Conservation (phyloP, 305 asterid species). For the Fraxinus baroniana region DNA sequence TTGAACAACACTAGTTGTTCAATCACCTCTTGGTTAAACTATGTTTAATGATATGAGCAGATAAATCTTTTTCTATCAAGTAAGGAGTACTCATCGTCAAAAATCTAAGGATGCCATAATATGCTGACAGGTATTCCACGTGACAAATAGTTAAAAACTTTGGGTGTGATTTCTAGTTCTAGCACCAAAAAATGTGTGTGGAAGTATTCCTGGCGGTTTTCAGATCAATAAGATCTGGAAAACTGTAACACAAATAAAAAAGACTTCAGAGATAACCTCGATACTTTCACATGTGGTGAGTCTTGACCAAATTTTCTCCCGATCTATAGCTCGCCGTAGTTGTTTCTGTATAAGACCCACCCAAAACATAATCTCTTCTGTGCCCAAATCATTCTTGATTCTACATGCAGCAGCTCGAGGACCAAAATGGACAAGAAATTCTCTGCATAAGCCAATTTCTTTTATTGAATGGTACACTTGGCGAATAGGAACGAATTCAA, state of each 20-base stretch:
- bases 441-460: conserved; percentile 80
- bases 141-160: background rate
- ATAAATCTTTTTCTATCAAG: background rate
- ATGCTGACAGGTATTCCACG: conserved; percentile 19
- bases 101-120: conserved; percentile 9
- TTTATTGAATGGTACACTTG: conserved; percentile 68
- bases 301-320: conserved; percentile 98
- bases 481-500: conserved; percentile 71
- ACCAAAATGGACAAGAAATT: conserved; percentile 96
- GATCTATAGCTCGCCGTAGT: conserved; percentile 81
- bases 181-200: background rate
- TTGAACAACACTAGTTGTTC: conserved; percentile 3
- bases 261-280: conserved; percentile 59
- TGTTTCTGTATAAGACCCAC: conserved; percentile 82
- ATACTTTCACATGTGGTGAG: conserved; percentile 92
- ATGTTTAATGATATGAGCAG: background rate
- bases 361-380: conserved; percentile 91
- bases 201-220: background rate
- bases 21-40: background rate
- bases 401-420: conserved; percentile 79
- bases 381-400: conserved; percentile 53
- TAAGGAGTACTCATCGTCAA: conserved; percentile 1
- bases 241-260: background rate
- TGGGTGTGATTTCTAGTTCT: conserved; percentile 1
- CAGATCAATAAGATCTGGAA: background rate